Percentiles rank a stretch among this genome's conserved stretches.
Conservation (phyloP, 495 filamentous ascomycete species). For the Opeltia flavorubescens region DNA sequence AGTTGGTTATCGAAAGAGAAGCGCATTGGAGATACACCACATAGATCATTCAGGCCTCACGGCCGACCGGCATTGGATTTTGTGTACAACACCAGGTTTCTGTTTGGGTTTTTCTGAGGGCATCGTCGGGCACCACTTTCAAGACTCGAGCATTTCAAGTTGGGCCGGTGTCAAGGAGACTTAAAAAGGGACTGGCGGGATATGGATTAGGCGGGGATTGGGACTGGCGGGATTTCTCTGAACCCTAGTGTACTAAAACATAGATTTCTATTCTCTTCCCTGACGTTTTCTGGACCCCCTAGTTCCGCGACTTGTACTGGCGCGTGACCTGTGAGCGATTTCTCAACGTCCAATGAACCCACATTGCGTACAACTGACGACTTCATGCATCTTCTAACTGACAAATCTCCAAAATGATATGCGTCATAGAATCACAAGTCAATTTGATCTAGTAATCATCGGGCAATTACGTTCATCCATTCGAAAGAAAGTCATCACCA, state of each 20-base stretch:
- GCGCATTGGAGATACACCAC: slow-evolving; percentile 16
- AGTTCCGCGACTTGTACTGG: too few relatives aligned
- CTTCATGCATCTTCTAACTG: too few relatives aligned
- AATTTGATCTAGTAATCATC: too few relatives aligned
- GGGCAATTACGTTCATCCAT: too few relatives aligned
- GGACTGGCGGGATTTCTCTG: not conserved
- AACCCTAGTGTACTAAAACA: not conserved
- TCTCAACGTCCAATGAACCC: too few relatives aligned
- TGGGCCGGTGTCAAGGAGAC: not conserved
- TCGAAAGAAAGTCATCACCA: too few relatives aligned
- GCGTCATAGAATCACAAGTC: too few relatives aligned
- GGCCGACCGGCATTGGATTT: slow-evolving; percentile 6
- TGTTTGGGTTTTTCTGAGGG: not conserved
- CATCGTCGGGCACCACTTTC: not conserved
- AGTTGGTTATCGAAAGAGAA: slow-evolving; percentile 9
- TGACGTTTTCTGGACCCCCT: not conserved
- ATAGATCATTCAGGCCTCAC: slow-evolving; percentile 18
- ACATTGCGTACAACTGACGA: too few relatives aligned
- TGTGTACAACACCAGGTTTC: slow-evolving; percentile 7
- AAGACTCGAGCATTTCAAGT: not conserved
- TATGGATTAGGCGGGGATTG: not conserved
- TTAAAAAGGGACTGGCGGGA: not conserved
- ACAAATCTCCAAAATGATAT: too few relatives aligned
- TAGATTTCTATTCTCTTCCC: not conserved
- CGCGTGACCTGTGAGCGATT: not conserved